Evolutionary conservation across 2,329 filamentous ascomycete genomes (phyloP), one percentile per base, ranked within the genome.

Genomic region (Aspergillus sojae): DNA sequence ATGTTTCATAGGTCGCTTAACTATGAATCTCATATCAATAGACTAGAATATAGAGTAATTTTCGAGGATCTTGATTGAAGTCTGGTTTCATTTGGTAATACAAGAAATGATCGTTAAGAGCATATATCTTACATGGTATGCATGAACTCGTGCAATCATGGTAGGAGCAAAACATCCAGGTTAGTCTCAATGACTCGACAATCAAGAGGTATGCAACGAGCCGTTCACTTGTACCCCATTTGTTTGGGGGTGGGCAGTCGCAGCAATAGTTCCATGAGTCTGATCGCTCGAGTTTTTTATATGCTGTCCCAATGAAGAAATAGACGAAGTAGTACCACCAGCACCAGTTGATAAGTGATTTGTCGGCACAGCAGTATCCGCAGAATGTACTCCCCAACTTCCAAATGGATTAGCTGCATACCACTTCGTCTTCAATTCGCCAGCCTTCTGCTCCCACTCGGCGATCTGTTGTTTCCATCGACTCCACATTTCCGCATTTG

Each of bases 381-480:
- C n/a, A 23, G 52, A 55, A 26, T n/a, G 9, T 28, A 52, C 7
- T 5, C n/a, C 52, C 77, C 76, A 78, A 9, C 16, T 60, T 50
- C 76, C 76, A 68, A 76, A 78, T 32, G 77, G 76, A 70, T 80
- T 75, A 12, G 69, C 71, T 3, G 61, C 68, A 65, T 73, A 74
- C 80, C 80, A 83, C n/a, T 68, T 68, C 61, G 77, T 74, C 62
- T 78, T 80, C 16, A 79, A 73, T 60, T 78, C 75, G 41, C 70
- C 73, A 3, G 77, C 77, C 48, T 70, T 72, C 54, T 68, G 67
- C 60, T 81, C 77, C 80, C 80, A 82, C 61, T 83, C 83, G 30
- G 81, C 78, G 4, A 90, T 90, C 62, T 88, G 85, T 23, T 78
- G 80, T 73, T 96, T 92, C 92, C 94, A 98, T 61, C 85, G 84